These are phyloP conservation scores for Cercospora beticola DNA, from an alignment of 2,329 filamentous ascomycete genomes.

Conservation along the genomic window DNA sequence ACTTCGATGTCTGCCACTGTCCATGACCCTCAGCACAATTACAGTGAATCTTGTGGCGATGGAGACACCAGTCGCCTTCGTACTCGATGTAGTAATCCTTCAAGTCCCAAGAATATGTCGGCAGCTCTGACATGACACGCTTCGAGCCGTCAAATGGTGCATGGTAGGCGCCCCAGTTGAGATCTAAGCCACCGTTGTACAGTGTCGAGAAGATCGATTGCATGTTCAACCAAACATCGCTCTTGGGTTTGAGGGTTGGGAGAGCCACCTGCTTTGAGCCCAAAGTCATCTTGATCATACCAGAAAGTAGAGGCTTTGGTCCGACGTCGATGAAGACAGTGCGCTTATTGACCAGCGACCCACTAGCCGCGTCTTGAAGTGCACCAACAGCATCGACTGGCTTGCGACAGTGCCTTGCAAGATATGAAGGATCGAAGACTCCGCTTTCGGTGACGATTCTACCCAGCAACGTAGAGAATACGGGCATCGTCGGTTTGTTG, in stretches of 20 bases:
- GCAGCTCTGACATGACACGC: conserved; percentile 51
- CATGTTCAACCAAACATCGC: conserved; percentile 51
- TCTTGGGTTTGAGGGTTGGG: conserved; percentile 10
- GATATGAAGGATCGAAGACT: conserved; percentile 28
- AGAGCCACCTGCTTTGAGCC: conserved; percentile 31
- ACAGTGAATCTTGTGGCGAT: not conserved
- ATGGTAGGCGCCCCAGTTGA: conserved; percentile 63
- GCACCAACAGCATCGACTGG: conserved; percentile 42
- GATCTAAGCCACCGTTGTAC: conserved; percentile 53
- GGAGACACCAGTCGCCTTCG: not conserved
- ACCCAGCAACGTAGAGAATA: conserved; percentile 35
- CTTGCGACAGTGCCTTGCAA: conserved; percentile 36
- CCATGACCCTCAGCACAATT: not conserved
- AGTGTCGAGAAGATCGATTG: conserved; percentile 50
- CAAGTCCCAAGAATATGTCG: conserved; percentile 38
- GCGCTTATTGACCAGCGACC: conserved; percentile 41
- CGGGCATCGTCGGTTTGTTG: conserved; percentile 31
- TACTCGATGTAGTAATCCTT: not conserved
- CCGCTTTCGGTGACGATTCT: conserved; percentile 28
- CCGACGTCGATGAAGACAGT: conserved; percentile 50
- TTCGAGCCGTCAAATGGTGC: conserved; percentile 45
- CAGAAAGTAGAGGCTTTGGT: conserved; percentile 44
- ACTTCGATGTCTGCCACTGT: not conserved
- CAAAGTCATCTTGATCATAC: not conserved
- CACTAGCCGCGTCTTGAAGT: conserved; percentile 21